A percentile compares a stretch with the other conserved stretches of the same genome.
Conservation (phyloP, 345 rosid genomes). For the Sisymbrium altissimum region DNA sequence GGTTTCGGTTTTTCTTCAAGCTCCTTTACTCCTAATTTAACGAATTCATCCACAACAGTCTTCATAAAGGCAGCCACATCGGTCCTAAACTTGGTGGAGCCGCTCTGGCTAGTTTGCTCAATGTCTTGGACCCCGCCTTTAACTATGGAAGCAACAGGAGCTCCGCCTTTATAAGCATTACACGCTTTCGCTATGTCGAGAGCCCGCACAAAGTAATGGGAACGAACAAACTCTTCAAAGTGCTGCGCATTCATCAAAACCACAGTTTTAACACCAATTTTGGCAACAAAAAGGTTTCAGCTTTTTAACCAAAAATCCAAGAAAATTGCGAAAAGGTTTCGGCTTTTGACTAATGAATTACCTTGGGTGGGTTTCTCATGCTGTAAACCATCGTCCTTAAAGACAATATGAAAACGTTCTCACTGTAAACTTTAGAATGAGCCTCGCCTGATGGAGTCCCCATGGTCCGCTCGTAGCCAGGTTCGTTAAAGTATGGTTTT, state of each 20-base stretch:
- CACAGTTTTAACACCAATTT: background rate
- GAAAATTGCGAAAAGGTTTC: background rate
- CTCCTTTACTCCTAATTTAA: constrained; percentile 40
- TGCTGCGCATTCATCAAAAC: constrained; percentile 46
- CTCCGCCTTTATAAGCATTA: constrained; percentile 70
- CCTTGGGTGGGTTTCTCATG: constrained; percentile 76
- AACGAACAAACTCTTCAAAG: constrained; percentile 69
- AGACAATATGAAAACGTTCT: constrained; percentile 57
- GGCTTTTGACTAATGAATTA: constrained; percentile 25
- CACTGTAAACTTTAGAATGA: constrained; percentile 53
- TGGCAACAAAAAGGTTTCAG: background rate
- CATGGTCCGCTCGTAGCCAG: constrained; percentile 46
- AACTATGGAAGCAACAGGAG: constrained; percentile 64
- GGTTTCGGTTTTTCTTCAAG: constrained; percentile 24
- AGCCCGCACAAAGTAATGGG: constrained; percentile 57
- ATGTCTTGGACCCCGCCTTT: constrained; percentile 68
- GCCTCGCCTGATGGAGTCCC: constrained; percentile 57
- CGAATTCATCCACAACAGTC: constrained; percentile 45
- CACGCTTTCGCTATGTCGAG: constrained; percentile 67
- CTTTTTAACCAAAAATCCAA: too few species aligned
- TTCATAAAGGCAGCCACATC: constrained; percentile 34
- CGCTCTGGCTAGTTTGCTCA: constrained; percentile 46
- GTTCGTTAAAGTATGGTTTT: constrained; percentile 93
- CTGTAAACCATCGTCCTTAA: constrained; percentile 68
- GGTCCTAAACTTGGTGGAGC: constrained; percentile 43